phyloP scores from a whole-genome alignment of 768 basidiomycete species.

The Russula foetens region DNA sequence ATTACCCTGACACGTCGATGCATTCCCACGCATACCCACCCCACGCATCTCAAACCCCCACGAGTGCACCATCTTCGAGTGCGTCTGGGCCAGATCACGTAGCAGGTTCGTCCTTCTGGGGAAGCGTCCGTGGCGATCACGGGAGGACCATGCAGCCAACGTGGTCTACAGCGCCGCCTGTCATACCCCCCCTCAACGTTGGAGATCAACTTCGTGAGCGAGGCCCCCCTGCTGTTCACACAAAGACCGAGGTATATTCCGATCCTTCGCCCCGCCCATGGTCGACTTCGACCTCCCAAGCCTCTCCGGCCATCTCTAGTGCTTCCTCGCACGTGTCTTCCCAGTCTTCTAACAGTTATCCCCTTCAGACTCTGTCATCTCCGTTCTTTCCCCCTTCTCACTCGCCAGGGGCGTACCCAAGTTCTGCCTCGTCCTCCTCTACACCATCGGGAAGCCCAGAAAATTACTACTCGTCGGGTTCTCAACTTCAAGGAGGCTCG shows the following conservation, averaged over 20 bases:
- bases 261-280: conserved; percentile 15
- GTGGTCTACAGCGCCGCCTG: conserved; percentile 1
- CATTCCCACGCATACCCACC: conserved; percentile 14
- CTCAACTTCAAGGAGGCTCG: conserved; percentile 11
- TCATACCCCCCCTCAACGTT: conserved; percentile 10
- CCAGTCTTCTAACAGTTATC: conserved; percentile 10
- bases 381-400: conserved; percentile 19
- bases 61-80: conserved; percentile 1
- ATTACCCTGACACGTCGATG: conserved; percentile 9
- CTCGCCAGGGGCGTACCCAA: conserved; percentile 13
- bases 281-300: conserved; percentile 14
- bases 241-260: conserved; percentile 15
- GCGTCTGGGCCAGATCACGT: conserved; percentile 7
- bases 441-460: conserved; percentile 15
- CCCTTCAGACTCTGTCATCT: conserved; percentile 18
- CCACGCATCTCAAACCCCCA: conserved; percentile 6
- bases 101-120: conserved; percentile 2
- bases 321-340: conserved; percentile 12
- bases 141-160: conserved; percentile 10
- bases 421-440: conserved; percentile 14
- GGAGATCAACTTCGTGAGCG: conserved; percentile 13
- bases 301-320: conserved; percentile 9
- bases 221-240: background rate
- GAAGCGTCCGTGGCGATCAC: conserved; percentile 6
- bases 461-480: conserved; percentile 13